phyloP scores from a whole-genome alignment of 768 basidiomycete genomes.

The Scleroderma bovista region DNA sequence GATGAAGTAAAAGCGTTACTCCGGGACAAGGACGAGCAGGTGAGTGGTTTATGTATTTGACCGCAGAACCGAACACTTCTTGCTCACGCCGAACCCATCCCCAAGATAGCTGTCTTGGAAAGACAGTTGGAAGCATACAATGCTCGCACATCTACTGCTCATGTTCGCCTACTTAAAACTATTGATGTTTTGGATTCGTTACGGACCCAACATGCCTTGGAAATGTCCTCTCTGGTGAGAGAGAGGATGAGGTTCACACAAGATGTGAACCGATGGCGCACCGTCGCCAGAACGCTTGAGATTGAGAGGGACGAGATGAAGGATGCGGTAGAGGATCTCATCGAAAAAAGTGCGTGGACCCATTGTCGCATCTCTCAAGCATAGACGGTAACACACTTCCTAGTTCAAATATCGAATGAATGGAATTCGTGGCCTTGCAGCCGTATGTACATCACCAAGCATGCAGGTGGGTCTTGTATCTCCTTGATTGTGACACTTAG shows the following conservation, averaged over 20 bases:
- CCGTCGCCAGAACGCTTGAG: constrained; percentile 32
- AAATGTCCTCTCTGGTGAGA: constrained; percentile 31
- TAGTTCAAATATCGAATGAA: constrained; percentile 44
- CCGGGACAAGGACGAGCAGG: constrained; percentile 24
- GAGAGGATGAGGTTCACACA: constrained; percentile 32
- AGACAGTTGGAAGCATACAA: constrained; percentile 30
- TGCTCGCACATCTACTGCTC: constrained; percentile 38
- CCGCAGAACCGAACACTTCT: neutral
- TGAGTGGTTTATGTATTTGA: constrained; percentile 9
- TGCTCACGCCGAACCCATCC: neutral
- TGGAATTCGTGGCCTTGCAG: constrained; percentile 43
- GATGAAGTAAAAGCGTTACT: constrained; percentile 15
- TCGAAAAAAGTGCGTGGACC: constrained; percentile 51
- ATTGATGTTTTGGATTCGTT: constrained; percentile 46
- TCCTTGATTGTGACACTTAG: constrained; percentile 9
- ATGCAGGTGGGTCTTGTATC: constrained; percentile 37
- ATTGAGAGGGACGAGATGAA: constrained; percentile 48
- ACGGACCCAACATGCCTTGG: constrained; percentile 34
- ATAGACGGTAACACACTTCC: neutral
- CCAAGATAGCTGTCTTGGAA: constrained; percentile 26
- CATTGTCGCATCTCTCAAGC: neutral
- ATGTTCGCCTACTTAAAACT: constrained; percentile 43
- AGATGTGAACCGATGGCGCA: constrained; percentile 33
- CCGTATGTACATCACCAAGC: constrained; percentile 35
- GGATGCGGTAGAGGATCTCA: constrained; percentile 46